Evolutionary conservation across 192 early-diverging fungal genomes (phyloP), one percentile per base, ranked within the genome.

Genomic region (Chytriomyces confervae): DNA sequence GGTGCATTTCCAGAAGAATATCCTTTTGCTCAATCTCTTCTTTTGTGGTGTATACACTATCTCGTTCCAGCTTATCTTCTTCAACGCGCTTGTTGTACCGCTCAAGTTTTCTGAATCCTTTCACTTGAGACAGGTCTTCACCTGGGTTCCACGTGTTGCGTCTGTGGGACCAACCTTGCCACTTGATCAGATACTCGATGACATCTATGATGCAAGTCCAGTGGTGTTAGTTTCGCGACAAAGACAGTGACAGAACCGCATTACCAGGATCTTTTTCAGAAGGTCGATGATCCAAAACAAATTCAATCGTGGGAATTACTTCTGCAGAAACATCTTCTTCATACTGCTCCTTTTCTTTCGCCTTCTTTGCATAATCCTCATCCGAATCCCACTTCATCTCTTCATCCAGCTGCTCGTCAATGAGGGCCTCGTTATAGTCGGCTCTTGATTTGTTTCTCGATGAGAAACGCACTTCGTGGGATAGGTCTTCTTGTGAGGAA

Each of bases 1-100:
- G 87, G 50, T 90, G 86, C 82, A 94, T 90, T 77, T 98, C 95
- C 6, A 90, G 76, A 60, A 94, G 90, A 77, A 97, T 93, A 78
- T 96, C 90, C 6, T 91, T 85, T 77, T 94, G 91, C 84, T 97
- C 96, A 36, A 96, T 90, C 63, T 99, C 96, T 80, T 97, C 96
- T 50, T 90, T 86, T 29, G 92, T 92, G 0, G 89, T 88, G 78
- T 90, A 86, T 0, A 91, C 91, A 77, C 94, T 90, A 45, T 77
- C 78, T 66, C 91, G 85, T 66, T 89, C 83, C 23, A 74, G 73
- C 23, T 79, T 47, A 61, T 93, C 92, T n/a, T 89, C 81, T 24
- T 92, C 89, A 24, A 86, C 78, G 18, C 88, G 81, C 79, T 96
- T 97, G 62, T 92, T 91, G 84, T 90, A 74, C 18, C 63, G 61